Conservation (phyloP, 768 basidiomycete species). For the Boletus insuetus region DNA sequence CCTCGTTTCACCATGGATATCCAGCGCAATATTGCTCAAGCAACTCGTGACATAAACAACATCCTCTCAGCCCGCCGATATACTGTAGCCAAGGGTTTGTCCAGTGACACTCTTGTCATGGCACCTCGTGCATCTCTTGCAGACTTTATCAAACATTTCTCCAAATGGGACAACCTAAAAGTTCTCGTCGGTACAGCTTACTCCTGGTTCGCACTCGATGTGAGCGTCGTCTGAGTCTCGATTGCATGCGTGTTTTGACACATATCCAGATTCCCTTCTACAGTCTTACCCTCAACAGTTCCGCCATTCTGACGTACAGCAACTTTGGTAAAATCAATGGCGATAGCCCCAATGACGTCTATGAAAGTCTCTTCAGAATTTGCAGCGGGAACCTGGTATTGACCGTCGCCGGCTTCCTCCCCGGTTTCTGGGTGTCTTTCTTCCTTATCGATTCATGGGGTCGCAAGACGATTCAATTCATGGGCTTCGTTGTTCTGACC, state of each 20-base stretch:
- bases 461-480: slow-evolving; percentile 72
- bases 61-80: slow-evolving; percentile 49
- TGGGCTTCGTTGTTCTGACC: slow-evolving; percentile 67
- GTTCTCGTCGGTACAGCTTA: slow-evolving; percentile 73
- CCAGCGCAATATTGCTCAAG: slow-evolving; percentile 72
- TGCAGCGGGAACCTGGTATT: slow-evolving; percentile 20
- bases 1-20: slow-evolving; percentile 92
- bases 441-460: slow-evolving; percentile 69
- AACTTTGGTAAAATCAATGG: slow-evolving; percentile 50
- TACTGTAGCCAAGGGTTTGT: slow-evolving; percentile 43
- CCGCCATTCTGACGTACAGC: slow-evolving; percentile 71
- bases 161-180: slow-evolving; percentile 74
- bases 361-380: slow-evolving; percentile 24
- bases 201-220: slow-evolving; percentile 90
- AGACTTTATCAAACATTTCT: slow-evolving; percentile 70
- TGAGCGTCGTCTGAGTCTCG: slow-evolving; percentile 32
- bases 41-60: slow-evolving; percentile 64
- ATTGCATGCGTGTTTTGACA: not conserved
- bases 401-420: slow-evolving; percentile 17
- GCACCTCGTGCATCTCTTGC: slow-evolving; percentile 62
- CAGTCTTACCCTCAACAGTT: slow-evolving; percentile 79
- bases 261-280: slow-evolving; percentile 75
- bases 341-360: slow-evolving; percentile 10
- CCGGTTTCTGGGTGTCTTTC: slow-evolving; percentile 64
- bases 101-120: slow-evolving; percentile 45